Conservation (phyloP, 2,329 filamentous ascomycete species). For the Celoporthe dispersa region DNA sequence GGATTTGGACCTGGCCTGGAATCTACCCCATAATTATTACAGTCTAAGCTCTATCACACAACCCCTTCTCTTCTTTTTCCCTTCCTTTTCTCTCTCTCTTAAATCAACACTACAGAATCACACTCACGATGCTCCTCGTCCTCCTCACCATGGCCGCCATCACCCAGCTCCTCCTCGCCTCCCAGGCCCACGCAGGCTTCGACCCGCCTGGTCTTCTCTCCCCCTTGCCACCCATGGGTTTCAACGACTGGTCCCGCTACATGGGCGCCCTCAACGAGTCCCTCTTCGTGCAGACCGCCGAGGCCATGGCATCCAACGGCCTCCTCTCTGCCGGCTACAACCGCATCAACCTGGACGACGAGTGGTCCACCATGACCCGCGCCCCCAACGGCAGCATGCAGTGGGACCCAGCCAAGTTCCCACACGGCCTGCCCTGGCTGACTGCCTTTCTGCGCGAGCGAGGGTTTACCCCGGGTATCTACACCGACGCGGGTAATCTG, state of each 20-base stretch:
- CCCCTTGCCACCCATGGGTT: conserved; percentile 53
- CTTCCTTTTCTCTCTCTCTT: background rate
- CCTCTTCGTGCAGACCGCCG: conserved; percentile 51
- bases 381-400: conserved; percentile 43
- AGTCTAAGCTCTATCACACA: background rate
- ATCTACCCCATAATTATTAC: background rate
- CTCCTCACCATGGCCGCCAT: conserved; percentile 21
- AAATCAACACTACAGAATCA: background rate
- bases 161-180: conserved; percentile 21
- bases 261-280: conserved; percentile 53
- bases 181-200: conserved; percentile 21
- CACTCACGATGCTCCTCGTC: conserved; percentile 1
- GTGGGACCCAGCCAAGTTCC: conserved; percentile 48
- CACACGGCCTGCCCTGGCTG: conserved; percentile 48
- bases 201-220: conserved; percentile 31
- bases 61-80: background rate
- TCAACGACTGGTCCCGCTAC: conserved; percentile 56
- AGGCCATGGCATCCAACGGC: conserved; percentile 48
- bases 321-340: conserved; percentile 42
- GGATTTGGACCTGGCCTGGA: background rate
- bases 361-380: conserved; percentile 46
- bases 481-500: conserved; percentile 47
- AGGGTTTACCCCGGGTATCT: conserved; percentile 52
- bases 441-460: conserved; percentile 42
- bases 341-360: conserved; percentile 50